phyloP scores from a whole-genome alignment of 139 green algal species.

The Nannochloris sp. region DNA sequence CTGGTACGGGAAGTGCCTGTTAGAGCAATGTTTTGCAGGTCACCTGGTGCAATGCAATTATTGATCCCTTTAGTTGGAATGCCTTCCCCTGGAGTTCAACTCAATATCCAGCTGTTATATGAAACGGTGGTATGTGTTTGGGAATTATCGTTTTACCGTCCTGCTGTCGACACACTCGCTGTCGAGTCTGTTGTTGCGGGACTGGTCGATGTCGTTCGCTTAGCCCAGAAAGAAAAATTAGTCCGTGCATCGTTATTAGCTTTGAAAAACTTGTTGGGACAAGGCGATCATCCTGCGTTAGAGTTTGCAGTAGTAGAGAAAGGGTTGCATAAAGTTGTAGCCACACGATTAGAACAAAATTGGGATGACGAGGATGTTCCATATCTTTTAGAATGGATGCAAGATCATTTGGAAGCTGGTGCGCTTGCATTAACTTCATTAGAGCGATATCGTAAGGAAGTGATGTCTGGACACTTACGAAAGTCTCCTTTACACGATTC shows the following conservation, averaged over 20 bases:
- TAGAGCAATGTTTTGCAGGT: slow-evolving; percentile 53
- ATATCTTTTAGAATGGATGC: slow-evolving; percentile 66
- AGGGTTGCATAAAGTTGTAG: slow-evolving; percentile 68
- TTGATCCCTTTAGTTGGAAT: slow-evolving; percentile 58
- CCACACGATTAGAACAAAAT: slow-evolving; percentile 39
- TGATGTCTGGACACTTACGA: slow-evolving; percentile 70
- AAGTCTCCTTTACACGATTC: slow-evolving; percentile 83
- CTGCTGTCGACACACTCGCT: slow-evolving; percentile 53
- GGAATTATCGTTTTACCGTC: slow-evolving; percentile 79
- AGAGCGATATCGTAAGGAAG: slow-evolving; percentile 68
- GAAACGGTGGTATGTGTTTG: slow-evolving; percentile 85
- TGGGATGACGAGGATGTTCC: slow-evolving; percentile 88
- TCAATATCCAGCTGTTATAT: slow-evolving; percentile 87
- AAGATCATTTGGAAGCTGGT: slow-evolving; percentile 61
- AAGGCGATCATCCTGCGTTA: slow-evolving; percentile 4
- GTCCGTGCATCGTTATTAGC: slow-evolving; percentile 75
- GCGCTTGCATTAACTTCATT: slow-evolving; percentile 71
- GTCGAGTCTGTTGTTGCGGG: slow-evolving; percentile 44
- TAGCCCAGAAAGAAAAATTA: slow-evolving; percentile 91
- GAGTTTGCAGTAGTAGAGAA: slow-evolving; percentile 72
- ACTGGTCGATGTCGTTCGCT: slow-evolving; percentile 78
- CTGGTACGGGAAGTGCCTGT: slow-evolving; percentile 66
- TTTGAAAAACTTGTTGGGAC: slow-evolving; percentile 74
- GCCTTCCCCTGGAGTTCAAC: slow-evolving; percentile 18
- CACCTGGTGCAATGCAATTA: slow-evolving; percentile 45